Percentiles rank a stretch among this genome's conserved stretches.
Evolutionary conservation across 495 filamentous ascomycete species (phyloP).

Genomic region (Lophiotrema nucula): DNA sequence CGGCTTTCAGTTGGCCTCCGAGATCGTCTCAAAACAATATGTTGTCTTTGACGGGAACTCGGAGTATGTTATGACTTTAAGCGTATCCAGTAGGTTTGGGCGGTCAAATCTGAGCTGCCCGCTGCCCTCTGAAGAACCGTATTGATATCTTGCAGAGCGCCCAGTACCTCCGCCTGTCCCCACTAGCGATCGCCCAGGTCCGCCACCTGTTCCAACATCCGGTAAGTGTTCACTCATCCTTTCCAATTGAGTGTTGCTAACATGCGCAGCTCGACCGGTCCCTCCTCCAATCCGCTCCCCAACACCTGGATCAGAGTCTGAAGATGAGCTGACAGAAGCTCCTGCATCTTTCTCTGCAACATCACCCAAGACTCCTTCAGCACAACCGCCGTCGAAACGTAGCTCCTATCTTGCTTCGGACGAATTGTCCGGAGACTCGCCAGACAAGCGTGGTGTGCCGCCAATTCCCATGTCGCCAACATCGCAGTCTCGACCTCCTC

Average conservation of each 20-base stretch:
- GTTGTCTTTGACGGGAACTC: constrained; percentile 26
- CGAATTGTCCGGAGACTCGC: constrained; percentile 48
- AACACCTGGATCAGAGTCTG: constrained; percentile 82
- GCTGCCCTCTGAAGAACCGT: too few species aligned
- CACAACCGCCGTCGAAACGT: constrained; percentile 28
- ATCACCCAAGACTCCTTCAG: constrained; percentile 35
- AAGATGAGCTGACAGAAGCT: constrained; percentile 71
- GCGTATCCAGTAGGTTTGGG: constrained; percentile 31
- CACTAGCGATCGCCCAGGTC: too few species aligned
- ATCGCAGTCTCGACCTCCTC: constrained; percentile 68
- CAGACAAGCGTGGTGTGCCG: constrained; percentile 51
- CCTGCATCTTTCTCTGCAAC: constrained; percentile 22
- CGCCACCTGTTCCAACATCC: constrained; percentile 49
- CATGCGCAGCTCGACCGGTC: constrained; percentile 36
- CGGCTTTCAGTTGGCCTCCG: constrained; percentile 13
- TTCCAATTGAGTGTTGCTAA: neutral
- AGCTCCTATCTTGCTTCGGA: constrained; percentile 39
- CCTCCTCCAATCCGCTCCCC: constrained; percentile 64
- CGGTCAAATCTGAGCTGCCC: too few species aligned
- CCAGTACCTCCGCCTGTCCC: too few species aligned
- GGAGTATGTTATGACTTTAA: constrained; percentile 33
- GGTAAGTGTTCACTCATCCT: neutral
- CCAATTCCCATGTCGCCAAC: constrained; percentile 51
- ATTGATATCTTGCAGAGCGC: too few species aligned
- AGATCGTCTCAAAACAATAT: constrained; percentile 26